phyloP scores from a whole-genome alignment of 805 yeast species.

The Pichia phayaonensis region DNA sequence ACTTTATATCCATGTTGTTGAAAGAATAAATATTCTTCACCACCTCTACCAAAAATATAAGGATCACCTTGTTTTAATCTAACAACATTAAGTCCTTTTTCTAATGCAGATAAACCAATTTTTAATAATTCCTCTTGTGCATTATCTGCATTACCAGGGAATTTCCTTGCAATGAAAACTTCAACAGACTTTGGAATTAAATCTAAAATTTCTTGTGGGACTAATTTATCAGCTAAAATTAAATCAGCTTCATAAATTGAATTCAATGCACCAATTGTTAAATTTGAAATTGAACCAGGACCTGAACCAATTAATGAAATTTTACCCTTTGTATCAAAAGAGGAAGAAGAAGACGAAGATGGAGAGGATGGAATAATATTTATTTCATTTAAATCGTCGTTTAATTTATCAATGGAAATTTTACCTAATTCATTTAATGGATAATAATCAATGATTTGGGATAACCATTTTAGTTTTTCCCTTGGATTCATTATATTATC shows the following conservation, averaged over 20 bases:
- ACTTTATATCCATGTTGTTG: conserved; percentile 61
- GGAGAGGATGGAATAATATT: not conserved
- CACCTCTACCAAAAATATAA: conserved; percentile 92
- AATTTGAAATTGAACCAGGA: conserved; percentile 77
- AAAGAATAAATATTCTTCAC: conserved; percentile 79
- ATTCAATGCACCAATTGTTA: conserved; percentile 78
- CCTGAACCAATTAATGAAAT: conserved; percentile 91
- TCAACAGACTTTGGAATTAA: conserved; percentile 72
- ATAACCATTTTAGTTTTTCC: conserved; percentile 67
- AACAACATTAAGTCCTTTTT: conserved; percentile 69
- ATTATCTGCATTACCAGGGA: conserved; percentile 92
- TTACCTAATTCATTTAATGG: conserved; percentile 62
- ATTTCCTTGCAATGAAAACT: conserved; percentile 81
- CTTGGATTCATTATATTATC: conserved; percentile 43
- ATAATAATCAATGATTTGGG: conserved; percentile 85
- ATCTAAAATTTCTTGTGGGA: conserved; percentile 79
- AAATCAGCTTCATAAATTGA: conserved; percentile 79
- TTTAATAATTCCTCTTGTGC: conserved; percentile 81
- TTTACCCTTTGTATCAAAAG: conserved; percentile 34
- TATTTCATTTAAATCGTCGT: conserved; percentile 22
- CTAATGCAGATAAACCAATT: conserved; percentile 60
- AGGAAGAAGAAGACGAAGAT: too few species aligned
- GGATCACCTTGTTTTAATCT: conserved; percentile 96
- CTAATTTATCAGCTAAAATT: conserved; percentile 83
- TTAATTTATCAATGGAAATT: conserved; percentile 51